Base-by-base conservation (phyloP, 2,329 filamentous ascomycete species). In the Akanthomyces lecanii region DNA sequence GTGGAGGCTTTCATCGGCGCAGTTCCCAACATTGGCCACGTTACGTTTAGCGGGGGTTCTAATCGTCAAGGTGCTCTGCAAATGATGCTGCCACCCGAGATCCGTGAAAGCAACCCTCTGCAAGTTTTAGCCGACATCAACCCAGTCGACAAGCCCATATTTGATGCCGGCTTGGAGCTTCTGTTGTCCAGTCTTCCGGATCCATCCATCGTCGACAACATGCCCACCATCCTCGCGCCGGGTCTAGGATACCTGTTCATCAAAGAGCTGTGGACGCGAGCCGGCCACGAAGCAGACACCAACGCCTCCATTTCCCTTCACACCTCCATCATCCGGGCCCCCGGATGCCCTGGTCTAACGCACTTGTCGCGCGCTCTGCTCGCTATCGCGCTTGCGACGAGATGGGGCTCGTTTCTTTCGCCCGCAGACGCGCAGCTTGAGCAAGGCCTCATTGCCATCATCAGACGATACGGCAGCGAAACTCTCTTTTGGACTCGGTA, bases 1-100 rank as follows among this genome's bases (percentile, higher is more conserved):
- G 85, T 97, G n/a, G 85, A 89, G 38, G 88, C 90, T 21, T 83
- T 97, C 18, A 80, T 89, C 38, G 78, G 84, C 47, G 84, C 87
- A 0, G 81, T 96, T 2, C 90, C 90, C 4, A 81, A 81, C 50
- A 88, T 96, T 67, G 85, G 85, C 50, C 82, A 84, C 28, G 90
- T 93, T 3, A 89, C 88, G 0, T 97, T 97, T 75, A 96, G 92
- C 71, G 89, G 91, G 68, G 91, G 93, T 23, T 93, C 92, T 8
- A 93, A 97, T 65, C 82, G 92, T 47, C 92, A 97, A 75, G 93
- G 93, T 0, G 87, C 87, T 50, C 77, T 97, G 45, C 92, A 91
- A 76, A 86, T 90, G 75, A 87, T 82, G 65, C 81, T 97, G 12
- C 80, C 85, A 0, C 67, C 74, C 0, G 72, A 80, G 0, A 74